Base-by-base conservation (phyloP, 2,329 filamentous ascomycete species). In the Fusarium armeniacum region DNA sequence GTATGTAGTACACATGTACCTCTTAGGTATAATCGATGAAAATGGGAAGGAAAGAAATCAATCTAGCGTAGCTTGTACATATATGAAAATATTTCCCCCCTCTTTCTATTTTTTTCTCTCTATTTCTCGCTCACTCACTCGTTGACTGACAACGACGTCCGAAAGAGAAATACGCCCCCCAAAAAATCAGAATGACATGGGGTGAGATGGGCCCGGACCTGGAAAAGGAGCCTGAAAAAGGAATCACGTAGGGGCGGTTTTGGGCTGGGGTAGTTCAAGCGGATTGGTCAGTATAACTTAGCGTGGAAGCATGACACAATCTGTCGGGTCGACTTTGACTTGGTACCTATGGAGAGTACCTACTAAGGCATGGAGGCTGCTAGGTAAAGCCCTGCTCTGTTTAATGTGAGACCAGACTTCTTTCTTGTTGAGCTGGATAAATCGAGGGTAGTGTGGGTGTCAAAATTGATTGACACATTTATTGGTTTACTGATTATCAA, bases 261-360 rank as follows among this genome's bases (percentile, higher is more conserved):
- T 65, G 61, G 65, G 63, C 76, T 73, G 76, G 75, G 75, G 76
- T 74, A 76, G 55, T 60, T 52, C 44, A 64, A 64, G 33, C 46
- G 52, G 69, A 76, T 77, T 76, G 75, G 75, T 33, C 64, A 49
- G 67, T 46, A 47, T 50, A 44, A 41, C 54, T 67, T 74, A 75
- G 75, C 70, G 75, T 59, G 53, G 47, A 65, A 76, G 73, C 72
- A 77, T 77, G 75, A 77, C 75, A 77, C 75, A 77, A 77, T 77
- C 73, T 76, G 76, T 76, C 74, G 75, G 75, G 73, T 76, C 72
- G 68, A 55, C 65, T 73, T 73, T 47, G 32, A 46, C 49, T 28
- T 52, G 24, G 49, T 52, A 52, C 49, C 35, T 52, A 40, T n/a
- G n/a, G n/a, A n/a, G 33, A 28, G 22, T 16, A 7, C 24, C 24